Evolutionary conservation across 2,329 filamentous ascomycete species (phyloP), one percentile per base, ranked within the genome.

Genomic region (Colletotrichum gigasporum): DNA sequence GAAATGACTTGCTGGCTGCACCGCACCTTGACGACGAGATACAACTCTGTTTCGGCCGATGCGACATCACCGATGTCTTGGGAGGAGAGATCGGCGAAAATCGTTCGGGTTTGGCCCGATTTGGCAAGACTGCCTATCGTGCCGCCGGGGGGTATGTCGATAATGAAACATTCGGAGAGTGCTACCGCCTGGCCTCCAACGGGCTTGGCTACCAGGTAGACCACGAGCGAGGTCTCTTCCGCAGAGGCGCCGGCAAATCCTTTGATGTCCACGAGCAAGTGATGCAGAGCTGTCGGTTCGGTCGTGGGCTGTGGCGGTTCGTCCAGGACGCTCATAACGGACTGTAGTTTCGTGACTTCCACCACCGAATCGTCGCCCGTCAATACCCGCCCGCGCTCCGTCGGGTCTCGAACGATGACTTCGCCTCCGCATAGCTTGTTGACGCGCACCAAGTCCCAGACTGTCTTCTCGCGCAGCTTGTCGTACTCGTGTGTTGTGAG

Each of bases 401-500:
- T 86, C 2, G 96, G 93, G 76, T 96, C 96, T 28, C 96, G 90
- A 63, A 99, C 96, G 74, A 99, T 97, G 48, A 99, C 91, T 74
- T 98, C 94, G 52, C 93, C 93, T 66, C 90, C 93, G 57, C 97
- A 91, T 72, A 98, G 87, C 79, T 97, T 98, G 80, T 99, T 99
- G 44, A 95, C 95, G 42, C 87, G 89, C 3, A 98, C 95, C 51
- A 99, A 82, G 72, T 97, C 93, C 96, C 96, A 99, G 1, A 99
- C 94, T 0, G 94, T 96, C 75, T 91, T 91, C 75, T 97, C 93
- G 64, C 96, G 90, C 65, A 98, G 81, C 35, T 81, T 82, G n/a
- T 87, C 83, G 72, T 96, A 90, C 79, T 99, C 96, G 75, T 92
- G 90, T 22, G 87, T 86, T 0, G 96, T 99, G 61, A 99, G 86